Conservation (phyloP, 768 basidiomycete species). For the Polyporus arcularius region DNA sequence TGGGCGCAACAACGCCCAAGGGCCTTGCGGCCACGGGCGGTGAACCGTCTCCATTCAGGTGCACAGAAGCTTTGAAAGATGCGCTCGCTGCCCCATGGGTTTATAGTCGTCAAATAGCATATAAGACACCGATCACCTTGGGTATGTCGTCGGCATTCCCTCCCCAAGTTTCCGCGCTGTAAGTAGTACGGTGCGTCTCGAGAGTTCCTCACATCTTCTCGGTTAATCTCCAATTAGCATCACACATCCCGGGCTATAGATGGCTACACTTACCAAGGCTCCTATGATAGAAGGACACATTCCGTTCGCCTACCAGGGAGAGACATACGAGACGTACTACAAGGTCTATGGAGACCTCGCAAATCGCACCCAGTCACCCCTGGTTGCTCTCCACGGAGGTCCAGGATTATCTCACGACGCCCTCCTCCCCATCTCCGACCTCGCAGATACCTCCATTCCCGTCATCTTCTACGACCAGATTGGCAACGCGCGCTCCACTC, state of each 20-base stretch:
- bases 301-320: conserved; percentile 22
- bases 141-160: no score
- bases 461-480: conserved; percentile 56
- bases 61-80: no score
- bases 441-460: conserved; percentile 26
- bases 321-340: conserved; percentile 34
- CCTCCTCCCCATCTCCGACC: conserved; percentile 27
- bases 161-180: background rate
- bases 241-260: background rate
- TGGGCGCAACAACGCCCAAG: no score
- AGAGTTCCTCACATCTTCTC: no score
- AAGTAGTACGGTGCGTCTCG: background rate
- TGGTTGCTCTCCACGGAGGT: conserved; percentile 32
- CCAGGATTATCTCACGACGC: conserved; percentile 30
- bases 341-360: conserved; percentile 28
- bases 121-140: no score
- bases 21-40: no score
- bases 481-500: conserved; percentile 47
- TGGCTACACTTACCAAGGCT: background rate
- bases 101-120: no score
- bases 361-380: conserved; percentile 20
- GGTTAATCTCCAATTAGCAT: background rate
- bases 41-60: no score
- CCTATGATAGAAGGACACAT: conserved; percentile 18
- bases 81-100: no score